These are phyloP conservation scores for Phyllostachys edulis DNA, from an alignment of 176 grass and related monocot genomes.

Conservation along the genomic window DNA sequence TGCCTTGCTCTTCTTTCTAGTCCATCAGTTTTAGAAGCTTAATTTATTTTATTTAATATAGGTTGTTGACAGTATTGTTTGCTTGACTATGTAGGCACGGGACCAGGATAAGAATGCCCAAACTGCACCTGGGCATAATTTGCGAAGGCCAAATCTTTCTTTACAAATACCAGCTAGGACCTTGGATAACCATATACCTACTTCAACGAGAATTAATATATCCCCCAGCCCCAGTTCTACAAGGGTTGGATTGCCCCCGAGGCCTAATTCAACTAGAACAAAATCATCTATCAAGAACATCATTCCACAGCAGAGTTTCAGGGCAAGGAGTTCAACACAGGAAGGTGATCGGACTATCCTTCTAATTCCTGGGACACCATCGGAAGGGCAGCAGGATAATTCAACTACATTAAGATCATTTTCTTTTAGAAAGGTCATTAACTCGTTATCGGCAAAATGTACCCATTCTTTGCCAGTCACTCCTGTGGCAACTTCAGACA, in stretches of 20 bases:
- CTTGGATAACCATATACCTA: slow-evolving; percentile 48
- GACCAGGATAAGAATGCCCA: slow-evolving; percentile 22
- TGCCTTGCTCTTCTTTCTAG: neutral
- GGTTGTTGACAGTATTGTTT: slow-evolving; percentile 9
- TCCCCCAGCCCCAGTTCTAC: slow-evolving; percentile 60
- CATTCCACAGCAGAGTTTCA: slow-evolving; percentile 60
- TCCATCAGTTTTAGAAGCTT: neutral
- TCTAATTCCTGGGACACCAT: slow-evolving; percentile 57
- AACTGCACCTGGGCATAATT: slow-evolving; percentile 26
- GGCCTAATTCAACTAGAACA: slow-evolving; percentile 69
- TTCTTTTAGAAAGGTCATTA: slow-evolving; percentile 84
- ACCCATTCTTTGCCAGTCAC: slow-evolving; percentile 90
- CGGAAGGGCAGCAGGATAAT: slow-evolving; percentile 62
- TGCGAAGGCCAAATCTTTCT: slow-evolving; percentile 56
- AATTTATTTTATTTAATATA: neutral
- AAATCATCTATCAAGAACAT: slow-evolving; percentile 80
- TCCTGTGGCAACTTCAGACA: slow-evolving; percentile 48
- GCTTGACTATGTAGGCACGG: slow-evolving; percentile 16
- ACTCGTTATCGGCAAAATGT: slow-evolving; percentile 59
- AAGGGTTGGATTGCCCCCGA: slow-evolving; percentile 62
- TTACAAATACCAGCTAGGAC: slow-evolving; percentile 87
- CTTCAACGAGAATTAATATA: slow-evolving; percentile 60
- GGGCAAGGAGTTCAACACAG: slow-evolving; percentile 47
- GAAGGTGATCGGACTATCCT: slow-evolving; percentile 75
- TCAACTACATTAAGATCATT: slow-evolving; percentile 49